Conservation (phyloP, 164 flowering plant genomes). For the Kalanchoe fedtschenkoi region DNA sequence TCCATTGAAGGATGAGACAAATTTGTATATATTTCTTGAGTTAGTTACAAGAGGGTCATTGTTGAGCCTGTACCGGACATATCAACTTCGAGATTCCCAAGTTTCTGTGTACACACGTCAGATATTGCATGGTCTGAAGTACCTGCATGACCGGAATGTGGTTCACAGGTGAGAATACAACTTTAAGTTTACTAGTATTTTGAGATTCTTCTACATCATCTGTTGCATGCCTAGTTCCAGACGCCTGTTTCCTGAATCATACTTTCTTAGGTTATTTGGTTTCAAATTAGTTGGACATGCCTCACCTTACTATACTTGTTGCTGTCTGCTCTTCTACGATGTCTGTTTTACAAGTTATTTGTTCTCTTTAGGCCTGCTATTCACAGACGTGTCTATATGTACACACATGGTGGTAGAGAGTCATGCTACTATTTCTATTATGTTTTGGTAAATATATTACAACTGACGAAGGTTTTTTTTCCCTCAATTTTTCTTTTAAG, state of each 20-base stretch:
- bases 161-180: constrained; percentile 62
- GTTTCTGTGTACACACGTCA: constrained; percentile 86
- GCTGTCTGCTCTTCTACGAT: background rate
- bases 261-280: too few species aligned
- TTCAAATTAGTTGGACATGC: too few species aligned
- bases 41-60: constrained; percentile 80
- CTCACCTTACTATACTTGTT: too few species aligned
- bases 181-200: background rate
- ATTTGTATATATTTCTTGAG: constrained; percentile 87
- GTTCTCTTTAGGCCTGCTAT: background rate
- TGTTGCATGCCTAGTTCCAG: too few species aligned
- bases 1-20: constrained; percentile 56
- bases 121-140: constrained; percentile 78
- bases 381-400: background rate
- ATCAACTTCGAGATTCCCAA: constrained; percentile 57
- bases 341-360: background rate
- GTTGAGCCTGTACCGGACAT: constrained; percentile 50
- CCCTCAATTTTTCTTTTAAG: constrained; percentile 24
- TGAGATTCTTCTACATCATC: background rate
- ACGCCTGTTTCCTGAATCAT: too few species aligned
- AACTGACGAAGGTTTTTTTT: background rate
- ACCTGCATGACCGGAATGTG: constrained; percentile 77
- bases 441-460: background rate
- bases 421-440: background rate
- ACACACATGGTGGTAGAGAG: background rate